Conservation (phyloP, 1,284 basidiomycete genomes). For the Moesziomyces antarcticus region DNA sequence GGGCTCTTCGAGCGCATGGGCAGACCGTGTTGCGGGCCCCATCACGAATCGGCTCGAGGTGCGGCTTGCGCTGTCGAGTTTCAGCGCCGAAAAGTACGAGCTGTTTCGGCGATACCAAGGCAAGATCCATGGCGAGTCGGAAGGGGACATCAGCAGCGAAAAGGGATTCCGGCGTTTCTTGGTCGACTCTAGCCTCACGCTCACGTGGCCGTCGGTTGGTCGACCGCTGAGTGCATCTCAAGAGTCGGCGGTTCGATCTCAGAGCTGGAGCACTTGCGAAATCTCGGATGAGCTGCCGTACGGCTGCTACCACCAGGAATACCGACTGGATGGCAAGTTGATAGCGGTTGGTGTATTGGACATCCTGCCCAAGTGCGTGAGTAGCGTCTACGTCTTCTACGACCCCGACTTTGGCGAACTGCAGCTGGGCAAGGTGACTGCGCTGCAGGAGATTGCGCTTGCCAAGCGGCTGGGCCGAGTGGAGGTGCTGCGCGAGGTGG, state of each 20-base stretch:
- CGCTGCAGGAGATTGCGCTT: constrained; percentile 56
- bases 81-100: constrained; percentile 59
- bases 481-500: constrained; percentile 16
- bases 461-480: constrained; percentile 45
- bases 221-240: constrained; percentile 10
- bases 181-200: constrained; percentile 38
- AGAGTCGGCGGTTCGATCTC: constrained; percentile 14
- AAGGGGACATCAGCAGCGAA: constrained; percentile 45
- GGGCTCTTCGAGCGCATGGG: constrained; percentile 19
- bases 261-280: constrained; percentile 2
- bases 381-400: constrained; percentile 96
- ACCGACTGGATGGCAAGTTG: constrained; percentile 75
- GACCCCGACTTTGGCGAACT: constrained; percentile 79
- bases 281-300: constrained; percentile 32
- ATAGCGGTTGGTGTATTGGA: constrained; percentile 91
- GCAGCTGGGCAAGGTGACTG: constrained; percentile 79
- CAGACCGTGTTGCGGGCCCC: constrained; percentile 35
- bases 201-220: constrained; percentile 30
- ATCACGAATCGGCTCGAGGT: constrained; percentile 28
- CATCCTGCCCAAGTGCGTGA: constrained; percentile 87
- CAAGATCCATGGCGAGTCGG: constrained; percentile 51
- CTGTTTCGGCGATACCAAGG: constrained; percentile 63
- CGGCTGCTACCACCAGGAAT: constrained; percentile 65
- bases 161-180: constrained; percentile 59
- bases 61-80: constrained; percentile 25